A percentile compares a stretch with the other conserved stretches of the same genome.
Evolutionary conservation across 495 filamentous ascomycete species (phyloP).

Genomic region (Trichoderma asperelloides): DNA sequence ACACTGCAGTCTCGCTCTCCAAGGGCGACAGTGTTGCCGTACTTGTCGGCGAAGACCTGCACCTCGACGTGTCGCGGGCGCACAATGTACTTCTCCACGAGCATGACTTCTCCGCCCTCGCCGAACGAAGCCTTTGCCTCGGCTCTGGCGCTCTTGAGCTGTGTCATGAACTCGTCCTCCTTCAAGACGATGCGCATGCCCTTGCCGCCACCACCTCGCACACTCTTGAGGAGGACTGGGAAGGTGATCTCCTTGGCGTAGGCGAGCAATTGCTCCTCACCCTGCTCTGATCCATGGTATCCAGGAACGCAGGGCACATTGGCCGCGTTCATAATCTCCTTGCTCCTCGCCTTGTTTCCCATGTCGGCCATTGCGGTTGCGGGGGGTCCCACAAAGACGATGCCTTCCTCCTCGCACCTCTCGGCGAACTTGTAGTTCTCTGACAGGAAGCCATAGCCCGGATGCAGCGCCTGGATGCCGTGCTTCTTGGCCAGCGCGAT

Average conservation of each 20-base stretch:
- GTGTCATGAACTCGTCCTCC: constrained; percentile 67
- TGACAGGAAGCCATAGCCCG: constrained; percentile 93
- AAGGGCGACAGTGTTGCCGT: constrained; percentile 74
- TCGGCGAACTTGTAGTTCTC: constrained; percentile 90
- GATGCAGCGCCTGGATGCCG: constrained; percentile 85
- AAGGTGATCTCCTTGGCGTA: constrained; percentile 79
- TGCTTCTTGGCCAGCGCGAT: constrained; percentile 76
- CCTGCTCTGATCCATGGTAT: constrained; percentile 86
- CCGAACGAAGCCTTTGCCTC: constrained; percentile 90
- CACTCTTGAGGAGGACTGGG: constrained; percentile 92
- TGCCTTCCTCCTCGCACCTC: constrained; percentile 79
- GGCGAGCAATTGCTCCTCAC: constrained; percentile 55
- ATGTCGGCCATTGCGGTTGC: constrained; percentile 91
- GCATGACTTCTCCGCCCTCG: constrained; percentile 73
- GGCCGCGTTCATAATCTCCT: constrained; percentile 90
- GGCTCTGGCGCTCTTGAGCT: constrained; percentile 78
- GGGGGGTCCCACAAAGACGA: constrained; percentile 92
- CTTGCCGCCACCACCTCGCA: constrained; percentile 93
- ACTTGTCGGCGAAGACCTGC: constrained; percentile 89
- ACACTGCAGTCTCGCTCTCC: constrained; percentile 85
- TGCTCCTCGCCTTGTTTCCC: constrained; percentile 86
- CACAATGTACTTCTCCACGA: constrained; percentile 94
- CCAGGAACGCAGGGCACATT: constrained; percentile 94
- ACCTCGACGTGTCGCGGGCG: constrained; percentile 96
- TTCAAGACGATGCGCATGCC: constrained; percentile 91